These are phyloP conservation scores for Populus ilicifolia DNA, from an alignment of 345 rosid genomes.

Conservation along the genomic window DNA sequence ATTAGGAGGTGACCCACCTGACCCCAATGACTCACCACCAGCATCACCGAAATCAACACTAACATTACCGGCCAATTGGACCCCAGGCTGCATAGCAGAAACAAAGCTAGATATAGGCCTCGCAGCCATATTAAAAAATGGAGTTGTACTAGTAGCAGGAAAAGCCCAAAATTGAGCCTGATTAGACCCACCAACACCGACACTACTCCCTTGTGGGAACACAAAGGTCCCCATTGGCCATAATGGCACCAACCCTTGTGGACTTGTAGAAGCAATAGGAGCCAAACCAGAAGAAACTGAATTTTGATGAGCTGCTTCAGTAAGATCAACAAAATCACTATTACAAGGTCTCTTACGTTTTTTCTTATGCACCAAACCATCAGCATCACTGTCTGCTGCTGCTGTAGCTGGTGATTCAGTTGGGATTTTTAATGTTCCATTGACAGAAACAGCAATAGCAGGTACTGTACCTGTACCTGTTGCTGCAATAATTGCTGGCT, in stretches of 20 bases:
- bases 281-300: constrained; percentile 59
- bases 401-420: constrained; percentile 34
- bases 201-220: constrained; percentile 4
- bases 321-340: constrained; percentile 45
- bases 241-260: constrained; percentile 47
- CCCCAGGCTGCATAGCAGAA: constrained; percentile 25
- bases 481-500: constrained; percentile 68
- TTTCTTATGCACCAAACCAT: constrained; percentile 29
- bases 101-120: constrained; percentile 43
- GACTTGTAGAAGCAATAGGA: constrained; percentile 24
- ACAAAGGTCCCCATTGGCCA: constrained; percentile 48
- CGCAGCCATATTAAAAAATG: constrained; percentile 34
- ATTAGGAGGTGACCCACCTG: not conserved
- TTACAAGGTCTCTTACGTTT: constrained; percentile 46
- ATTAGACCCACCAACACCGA: constrained; percentile 29
- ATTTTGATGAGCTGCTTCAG: constrained; percentile 24
- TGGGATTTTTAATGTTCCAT: constrained; percentile 66
- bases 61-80: constrained; percentile 16
- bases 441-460: constrained; percentile 73
- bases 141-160: constrained; percentile 38
- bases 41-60: not conserved
- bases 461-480: constrained; percentile 75
- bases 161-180: constrained; percentile 53
- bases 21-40: not conserved
- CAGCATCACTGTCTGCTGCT: constrained; percentile 22